phyloP scores from a whole-genome alignment of 345 rosid genomes.

The Citrus mangshanensis region DNA sequence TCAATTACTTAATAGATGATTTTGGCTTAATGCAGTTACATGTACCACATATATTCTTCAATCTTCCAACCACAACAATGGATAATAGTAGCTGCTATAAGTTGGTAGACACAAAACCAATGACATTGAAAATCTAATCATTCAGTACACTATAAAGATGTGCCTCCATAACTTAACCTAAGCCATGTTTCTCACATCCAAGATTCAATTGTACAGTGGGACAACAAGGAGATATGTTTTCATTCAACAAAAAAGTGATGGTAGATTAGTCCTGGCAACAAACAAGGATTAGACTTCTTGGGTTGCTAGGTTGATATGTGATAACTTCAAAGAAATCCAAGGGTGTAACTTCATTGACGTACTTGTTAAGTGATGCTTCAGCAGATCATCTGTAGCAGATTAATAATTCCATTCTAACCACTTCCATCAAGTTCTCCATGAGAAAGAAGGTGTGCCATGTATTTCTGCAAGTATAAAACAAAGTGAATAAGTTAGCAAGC shows the following conservation, averaged over 20 bases:
- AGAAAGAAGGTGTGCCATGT: constrained; percentile 91
- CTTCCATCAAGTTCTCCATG: constrained; percentile 79
- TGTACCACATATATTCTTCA: not conserved
- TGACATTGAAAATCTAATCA: not conserved
- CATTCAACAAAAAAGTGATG: not conserved
- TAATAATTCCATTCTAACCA: constrained; percentile 34
- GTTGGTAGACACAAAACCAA: not conserved
- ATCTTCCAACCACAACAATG: not conserved
- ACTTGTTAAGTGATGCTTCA: not conserved
- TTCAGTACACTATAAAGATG: not conserved
- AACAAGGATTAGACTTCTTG: not conserved
- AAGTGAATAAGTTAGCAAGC: not conserved
- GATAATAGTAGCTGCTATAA: not conserved
- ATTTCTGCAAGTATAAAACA: constrained; percentile 57
- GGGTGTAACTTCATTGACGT: not conserved
- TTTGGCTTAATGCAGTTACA: not conserved
- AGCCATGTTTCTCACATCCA: not conserved
- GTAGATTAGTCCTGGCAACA: not conserved
- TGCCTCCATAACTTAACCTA: not conserved
- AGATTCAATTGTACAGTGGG: not conserved
- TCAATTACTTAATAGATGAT: not conserved
- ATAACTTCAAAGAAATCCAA: not conserved
- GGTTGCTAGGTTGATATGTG: not conserved
- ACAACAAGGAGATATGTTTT: not conserved
- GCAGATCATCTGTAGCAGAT: not conserved